Base-by-base conservation (phyloP, 495 filamentous ascomycete species). In the Pyronema omphalodes region DNA sequence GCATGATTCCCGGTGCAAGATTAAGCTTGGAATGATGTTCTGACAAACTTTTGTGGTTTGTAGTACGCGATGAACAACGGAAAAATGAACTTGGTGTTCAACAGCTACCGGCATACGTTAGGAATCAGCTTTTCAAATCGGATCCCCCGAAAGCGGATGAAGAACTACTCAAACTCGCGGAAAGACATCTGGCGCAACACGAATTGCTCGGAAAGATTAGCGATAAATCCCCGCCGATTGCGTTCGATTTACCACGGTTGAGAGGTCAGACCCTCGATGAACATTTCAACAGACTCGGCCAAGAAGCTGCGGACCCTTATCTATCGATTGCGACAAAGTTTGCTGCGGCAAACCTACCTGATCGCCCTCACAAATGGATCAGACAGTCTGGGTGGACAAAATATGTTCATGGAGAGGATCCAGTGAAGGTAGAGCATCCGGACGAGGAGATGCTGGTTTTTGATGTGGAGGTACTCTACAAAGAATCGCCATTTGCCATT, bases 391-490 rank as follows among this genome's bases (percentile, higher is more conserved):
- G 91, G 9, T 99, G 91, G 91, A 95, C 89, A 1, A 94, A 86
- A 68, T 99, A 99, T 65, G 72, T 71, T 45, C 82, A 88, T 59
- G 44, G 14, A 8, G 43, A 49, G 23, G 23, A 18, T 0, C 19
- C 54, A 18, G 45, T 37, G 11, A 7, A 6, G 33, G 80, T 94
- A 14, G 79, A 82, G 56, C 78, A 78, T 7, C 91, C 91, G 0
- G 69, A 86, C 40, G 88, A 88, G 58, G 68, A 79, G 18, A 80
- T 86, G 76, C 68, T 99, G 40, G 84, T 81, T 33, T 99, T 99
- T 64, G 91, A 99, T 67, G 91, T 87, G 9, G 91, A 99, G 68
- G 88, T 95, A 45, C 82, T 99, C 80, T 99, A 81, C 71, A 94
- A 93, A 61, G 77, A 88, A 62, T 85, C 81, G 61, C 78, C 82